Conservation (phyloP, 2,329 filamentous ascomycete genomes). For the Sporothrix humicola region DNA sequence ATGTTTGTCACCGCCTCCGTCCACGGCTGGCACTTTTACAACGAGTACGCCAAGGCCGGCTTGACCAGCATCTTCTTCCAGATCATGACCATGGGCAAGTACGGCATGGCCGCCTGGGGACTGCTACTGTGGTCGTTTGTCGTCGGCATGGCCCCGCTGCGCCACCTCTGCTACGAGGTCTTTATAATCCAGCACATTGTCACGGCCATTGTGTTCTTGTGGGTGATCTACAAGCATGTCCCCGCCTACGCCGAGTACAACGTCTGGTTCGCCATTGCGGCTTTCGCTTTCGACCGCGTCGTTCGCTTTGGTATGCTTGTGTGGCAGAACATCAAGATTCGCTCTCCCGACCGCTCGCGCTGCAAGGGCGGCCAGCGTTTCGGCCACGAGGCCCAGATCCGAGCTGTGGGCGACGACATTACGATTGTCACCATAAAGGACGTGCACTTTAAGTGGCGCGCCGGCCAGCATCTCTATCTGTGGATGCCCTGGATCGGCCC, state of each 20-base stretch:
- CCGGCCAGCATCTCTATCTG: slow-evolving; percentile 66
- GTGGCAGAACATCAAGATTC: slow-evolving; percentile 59
- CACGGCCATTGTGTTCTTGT: slow-evolving; percentile 66
- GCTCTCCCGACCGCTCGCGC: slow-evolving; percentile 47
- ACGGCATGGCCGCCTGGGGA: slow-evolving; percentile 70
- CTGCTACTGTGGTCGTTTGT: slow-evolving; percentile 69
- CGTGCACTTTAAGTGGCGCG: slow-evolving; percentile 63
- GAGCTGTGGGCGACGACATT: slow-evolving; percentile 57
- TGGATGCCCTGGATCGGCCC: slow-evolving; percentile 62
- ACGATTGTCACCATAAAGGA: slow-evolving; percentile 65
- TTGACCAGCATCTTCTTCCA: slow-evolving; percentile 64
- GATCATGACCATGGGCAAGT: slow-evolving; percentile 68
- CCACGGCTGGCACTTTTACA: slow-evolving; percentile 73
- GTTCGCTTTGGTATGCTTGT: slow-evolving; percentile 56
- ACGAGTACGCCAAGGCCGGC: slow-evolving; percentile 65
- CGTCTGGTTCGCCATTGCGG: slow-evolving; percentile 68
- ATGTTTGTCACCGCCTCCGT: slow-evolving; percentile 71
- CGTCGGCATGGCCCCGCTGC: slow-evolving; percentile 66
- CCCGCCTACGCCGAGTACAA: slow-evolving; percentile 64
- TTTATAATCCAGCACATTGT: slow-evolving; percentile 72
- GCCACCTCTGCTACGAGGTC: slow-evolving; percentile 70
- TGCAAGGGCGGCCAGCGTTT: slow-evolving; percentile 57
- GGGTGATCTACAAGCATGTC: slow-evolving; percentile 67
- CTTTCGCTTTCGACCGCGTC: slow-evolving; percentile 67
- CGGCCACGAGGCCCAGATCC: slow-evolving; percentile 59